Conservation (phyloP, 2,329 filamentous ascomycete genomes). For the Cordyceps cateniannulata region DNA sequence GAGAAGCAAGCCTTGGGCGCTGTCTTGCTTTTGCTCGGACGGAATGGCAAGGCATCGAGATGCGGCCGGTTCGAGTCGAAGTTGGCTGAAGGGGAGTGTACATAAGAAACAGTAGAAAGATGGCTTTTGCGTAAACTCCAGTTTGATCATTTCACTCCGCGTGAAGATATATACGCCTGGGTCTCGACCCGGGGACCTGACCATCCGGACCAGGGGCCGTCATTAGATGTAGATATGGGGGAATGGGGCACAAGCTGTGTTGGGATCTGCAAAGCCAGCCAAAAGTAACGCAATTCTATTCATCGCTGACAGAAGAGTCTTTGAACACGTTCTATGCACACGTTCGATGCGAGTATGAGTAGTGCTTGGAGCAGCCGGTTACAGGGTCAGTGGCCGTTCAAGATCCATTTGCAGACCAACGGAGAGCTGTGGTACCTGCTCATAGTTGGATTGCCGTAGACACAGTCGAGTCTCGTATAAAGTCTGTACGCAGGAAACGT, state of each 20-base stretch:
- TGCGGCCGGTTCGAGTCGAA: not conserved
- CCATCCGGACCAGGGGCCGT: too few species aligned
- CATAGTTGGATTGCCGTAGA: conserved; percentile 10
- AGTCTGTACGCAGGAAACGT: not conserved
- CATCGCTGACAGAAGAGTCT: too few species aligned
- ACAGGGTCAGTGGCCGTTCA: conserved; percentile 3
- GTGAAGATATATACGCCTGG: too few species aligned
- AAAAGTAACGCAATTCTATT: not conserved
- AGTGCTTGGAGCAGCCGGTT: not conserved
- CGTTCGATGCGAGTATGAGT: not conserved
- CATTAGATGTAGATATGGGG: too few species aligned
- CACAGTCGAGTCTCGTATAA: conserved; percentile 7
- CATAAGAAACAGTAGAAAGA: not conserved
- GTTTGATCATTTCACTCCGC: too few species aligned
- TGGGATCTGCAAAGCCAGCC: not conserved
- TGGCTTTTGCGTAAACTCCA: too few species aligned
- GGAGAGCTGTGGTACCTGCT: conserved; percentile 12
- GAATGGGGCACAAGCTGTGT: not conserved
- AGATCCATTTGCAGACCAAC: conserved; percentile 11
- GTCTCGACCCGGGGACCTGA: too few species aligned
- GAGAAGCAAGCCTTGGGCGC: not conserved
- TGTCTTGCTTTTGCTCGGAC: conserved; percentile 1
- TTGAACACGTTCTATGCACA: too few species aligned
- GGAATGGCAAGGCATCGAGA: not conserved
- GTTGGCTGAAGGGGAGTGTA: too few species aligned